Evolutionary conservation across 169 alveolate species (phyloP), one percentile per base, ranked within the genome.

Genomic region (Fabrea salina): DNA sequence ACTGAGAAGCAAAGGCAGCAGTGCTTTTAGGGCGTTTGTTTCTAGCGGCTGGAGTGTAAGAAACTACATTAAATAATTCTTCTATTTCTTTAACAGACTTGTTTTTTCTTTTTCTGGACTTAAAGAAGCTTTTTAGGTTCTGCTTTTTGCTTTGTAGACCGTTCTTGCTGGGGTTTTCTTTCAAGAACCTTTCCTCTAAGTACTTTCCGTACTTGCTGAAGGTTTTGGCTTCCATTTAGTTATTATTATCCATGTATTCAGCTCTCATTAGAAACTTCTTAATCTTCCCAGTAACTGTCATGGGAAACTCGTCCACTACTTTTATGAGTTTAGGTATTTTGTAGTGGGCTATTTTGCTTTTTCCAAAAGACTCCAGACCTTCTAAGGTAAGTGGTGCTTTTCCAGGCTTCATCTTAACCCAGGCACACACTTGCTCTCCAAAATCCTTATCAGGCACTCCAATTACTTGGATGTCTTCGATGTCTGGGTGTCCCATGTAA

Each of bases 341-440:
- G 54, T 43, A 90, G 66, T 90, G 92, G n/a, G 93, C 89, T 8
- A 90, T 83, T 50, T 87, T 80, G 5, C 90, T 87, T 70, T 82
- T 83, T 43, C 92, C 82, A 58, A 41, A 85, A 13, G 54, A 78
- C 22, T 70, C 57, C 0, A 90, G 22, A 25, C 76, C 89, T 25
- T 75, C 19, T 8, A 47, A 53, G 25, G 81, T 58, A 0, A 84
- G 16, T 19, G 53, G 11, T 22, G 44, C 37, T 1, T 58, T 82
- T 0, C 57, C 87, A 22, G 75, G 54, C 47, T 84, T 88, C 39
- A 86, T 64, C 66, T 59, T 82, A 5, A 87, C 79, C 75, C 89
- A 83, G 5, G 91, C 93, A 44, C 86, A 64, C 11, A 90, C 75
- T 47, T 90, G 92, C 56, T 90, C 95, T 30, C 93, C 93, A 66